phyloP scores from a whole-genome alignment of 164 flowering plant genomes.

The Dillenia turbinata region DNA sequence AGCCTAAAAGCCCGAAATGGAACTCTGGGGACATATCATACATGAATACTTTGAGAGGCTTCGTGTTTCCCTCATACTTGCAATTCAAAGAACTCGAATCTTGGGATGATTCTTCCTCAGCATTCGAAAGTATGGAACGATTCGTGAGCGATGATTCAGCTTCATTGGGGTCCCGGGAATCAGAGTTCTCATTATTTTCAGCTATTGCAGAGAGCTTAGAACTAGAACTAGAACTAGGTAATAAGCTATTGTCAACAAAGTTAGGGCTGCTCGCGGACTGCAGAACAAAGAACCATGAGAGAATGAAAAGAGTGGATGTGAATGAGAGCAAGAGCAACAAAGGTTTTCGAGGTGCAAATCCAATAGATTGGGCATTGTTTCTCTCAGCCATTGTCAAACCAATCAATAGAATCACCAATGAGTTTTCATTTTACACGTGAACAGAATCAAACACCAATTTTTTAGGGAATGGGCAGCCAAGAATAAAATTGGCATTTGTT shows the following conservation, averaged over 20 bases:
- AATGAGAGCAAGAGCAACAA: conserved; percentile 41
- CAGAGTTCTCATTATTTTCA: conserved; percentile 8
- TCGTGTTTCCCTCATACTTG: conserved; percentile 1
- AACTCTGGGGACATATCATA: conserved; percentile 90
- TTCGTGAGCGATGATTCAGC: conserved; percentile 8
- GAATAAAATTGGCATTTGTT: background rate
- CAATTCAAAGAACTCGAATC: conserved; percentile 16
- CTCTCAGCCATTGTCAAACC: conserved; percentile 42
- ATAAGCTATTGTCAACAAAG: conserved; percentile 30
- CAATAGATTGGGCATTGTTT: conserved; percentile 23
- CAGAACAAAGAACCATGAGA: conserved; percentile 70
- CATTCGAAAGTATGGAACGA: conserved; percentile 6
- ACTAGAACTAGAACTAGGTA: conserved; percentile 26
- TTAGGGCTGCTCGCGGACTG: conserved; percentile 41
- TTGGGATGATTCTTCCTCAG: conserved; percentile 4
- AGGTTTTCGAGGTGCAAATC: conserved; percentile 35
- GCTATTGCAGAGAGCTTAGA: conserved; percentile 17
- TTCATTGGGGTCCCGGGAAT: conserved; percentile 13
- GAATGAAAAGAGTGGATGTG: conserved; percentile 41
- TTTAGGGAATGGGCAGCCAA: background rate
- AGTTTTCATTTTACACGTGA: background rate
- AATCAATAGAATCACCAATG: conserved; percentile 3
- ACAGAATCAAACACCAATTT: background rate
- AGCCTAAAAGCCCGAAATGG: conserved; percentile 73
- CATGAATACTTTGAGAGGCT: conserved; percentile 74